These are phyloP conservation scores for Microsporum ferrugineum DNA, from an alignment of 2,329 filamentous ascomycete species.

Conservation along the genomic window DNA sequence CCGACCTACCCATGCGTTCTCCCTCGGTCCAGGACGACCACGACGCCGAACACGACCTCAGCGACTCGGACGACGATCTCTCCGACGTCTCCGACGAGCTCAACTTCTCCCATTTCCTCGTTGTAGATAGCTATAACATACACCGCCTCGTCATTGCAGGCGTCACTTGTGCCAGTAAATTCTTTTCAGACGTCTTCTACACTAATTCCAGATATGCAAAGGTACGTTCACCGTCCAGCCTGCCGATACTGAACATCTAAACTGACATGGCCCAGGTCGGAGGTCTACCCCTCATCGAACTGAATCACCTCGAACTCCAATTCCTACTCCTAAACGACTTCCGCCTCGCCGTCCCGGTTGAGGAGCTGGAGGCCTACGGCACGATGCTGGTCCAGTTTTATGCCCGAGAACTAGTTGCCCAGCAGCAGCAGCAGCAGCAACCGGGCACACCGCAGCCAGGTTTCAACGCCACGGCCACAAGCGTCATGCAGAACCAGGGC, in stretches of 20 bases:
- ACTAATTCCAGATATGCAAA: constrained; percentile 99
- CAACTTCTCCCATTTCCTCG: constrained; percentile 62
- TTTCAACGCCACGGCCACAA: not conserved
- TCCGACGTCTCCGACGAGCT: constrained; percentile 32
- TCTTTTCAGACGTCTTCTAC: constrained; percentile 98
- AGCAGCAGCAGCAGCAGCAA: constrained; percentile 22
- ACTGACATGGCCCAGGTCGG: constrained; percentile 57
- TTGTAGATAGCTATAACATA: constrained; percentile 98
- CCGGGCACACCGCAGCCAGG: not conserved
- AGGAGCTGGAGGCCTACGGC: constrained; percentile 92
- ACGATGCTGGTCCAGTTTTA: constrained; percentile 99
- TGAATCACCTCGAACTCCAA: constrained; percentile 93
- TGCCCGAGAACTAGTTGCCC: constrained; percentile 71
- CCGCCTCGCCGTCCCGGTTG: constrained; percentile 78
- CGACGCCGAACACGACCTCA: constrained; percentile 15
- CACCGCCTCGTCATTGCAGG: constrained; percentile 92
- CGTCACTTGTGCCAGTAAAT: constrained; percentile 97
- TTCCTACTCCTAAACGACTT: constrained; percentile 96
- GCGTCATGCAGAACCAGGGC: not conserved
- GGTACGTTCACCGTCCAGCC: constrained; percentile 44
- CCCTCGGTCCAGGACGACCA: constrained; percentile 6
- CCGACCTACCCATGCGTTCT: not conserved
- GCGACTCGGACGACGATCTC: constrained; percentile 2
- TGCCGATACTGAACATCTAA: constrained; percentile 8
- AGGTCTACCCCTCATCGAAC: constrained; percentile 76